These are phyloP conservation scores for Pichia insulana DNA, from an alignment of 805 yeast species.

Conservation along the genomic window DNA sequence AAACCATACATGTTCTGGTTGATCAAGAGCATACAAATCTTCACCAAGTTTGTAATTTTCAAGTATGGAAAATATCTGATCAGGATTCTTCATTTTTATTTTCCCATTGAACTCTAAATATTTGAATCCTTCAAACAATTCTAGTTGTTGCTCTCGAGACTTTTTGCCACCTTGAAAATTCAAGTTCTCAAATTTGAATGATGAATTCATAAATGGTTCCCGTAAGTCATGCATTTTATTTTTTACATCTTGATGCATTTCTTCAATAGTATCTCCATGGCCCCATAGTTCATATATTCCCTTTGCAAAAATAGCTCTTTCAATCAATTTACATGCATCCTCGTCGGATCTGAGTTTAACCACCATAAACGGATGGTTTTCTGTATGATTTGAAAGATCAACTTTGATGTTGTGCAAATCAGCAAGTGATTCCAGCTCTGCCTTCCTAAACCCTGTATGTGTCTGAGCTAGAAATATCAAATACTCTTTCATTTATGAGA, in stretches of 20 bases:
- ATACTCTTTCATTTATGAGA: conserved; percentile 43
- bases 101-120: conserved; percentile 70
- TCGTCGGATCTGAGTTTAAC: conserved; percentile 60
- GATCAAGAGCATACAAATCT: conserved; percentile 32
- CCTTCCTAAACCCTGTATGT: conserved; percentile 65
- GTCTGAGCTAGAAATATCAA: conserved; percentile 80
- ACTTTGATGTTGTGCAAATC: conserved; percentile 45
- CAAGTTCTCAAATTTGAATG: conserved; percentile 80
- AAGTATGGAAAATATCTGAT: conserved; percentile 57
- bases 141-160: conserved; percentile 39
- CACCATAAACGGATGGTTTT: conserved; percentile 58
- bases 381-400: conserved; percentile 53
- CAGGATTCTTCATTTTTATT: conserved; percentile 70
- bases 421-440: conserved; percentile 83
- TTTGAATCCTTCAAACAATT: conserved; percentile 60
- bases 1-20: conserved; percentile 58
- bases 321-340: conserved; percentile 54
- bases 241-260: conserved; percentile 47
- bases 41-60: conserved; percentile 51
- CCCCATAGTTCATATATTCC: conserved; percentile 88
- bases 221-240: conserved; percentile 23
- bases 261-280: conserved; percentile 44
- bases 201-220: conserved; percentile 31
- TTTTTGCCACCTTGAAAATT: conserved; percentile 64
- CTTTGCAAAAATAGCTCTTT: conserved; percentile 59